phyloP scores from a whole-genome alignment of 1,284 basidiomycete genomes.

The Sporisorium sorghi region DNA sequence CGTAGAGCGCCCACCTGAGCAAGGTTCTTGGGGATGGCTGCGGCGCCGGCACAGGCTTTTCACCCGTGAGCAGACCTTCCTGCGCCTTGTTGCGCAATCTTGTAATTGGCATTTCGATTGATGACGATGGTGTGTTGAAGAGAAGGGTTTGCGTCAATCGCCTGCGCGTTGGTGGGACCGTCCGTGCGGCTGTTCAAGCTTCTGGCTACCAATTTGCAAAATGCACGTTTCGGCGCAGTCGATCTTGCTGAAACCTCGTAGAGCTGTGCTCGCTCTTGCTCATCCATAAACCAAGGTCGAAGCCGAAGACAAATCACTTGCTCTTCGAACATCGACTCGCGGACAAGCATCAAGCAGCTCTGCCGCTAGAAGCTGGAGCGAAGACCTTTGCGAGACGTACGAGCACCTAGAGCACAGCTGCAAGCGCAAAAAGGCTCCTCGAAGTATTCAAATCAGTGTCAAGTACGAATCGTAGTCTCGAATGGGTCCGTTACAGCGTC shows the following conservation, averaged over 20 bases:
- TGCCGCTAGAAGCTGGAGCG: no score
- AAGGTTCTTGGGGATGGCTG: neutral
- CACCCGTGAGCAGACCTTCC: slow-evolving; percentile 13
- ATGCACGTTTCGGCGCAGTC: neutral
- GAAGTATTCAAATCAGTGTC: neutral
- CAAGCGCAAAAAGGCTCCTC: neutral
- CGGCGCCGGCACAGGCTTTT: neutral
- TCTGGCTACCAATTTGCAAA: neutral
- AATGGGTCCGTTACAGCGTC: neutral
- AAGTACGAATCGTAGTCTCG: neutral
- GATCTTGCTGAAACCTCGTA: neutral
- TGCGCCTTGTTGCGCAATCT: slow-evolving; percentile 6
- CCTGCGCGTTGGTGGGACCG: neutral
- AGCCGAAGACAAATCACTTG: slow-evolving; percentile 1
- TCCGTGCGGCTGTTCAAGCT: neutral
- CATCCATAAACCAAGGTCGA: slow-evolving; percentile 5
- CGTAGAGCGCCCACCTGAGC: neutral
- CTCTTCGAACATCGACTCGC: slow-evolving; percentile 7
- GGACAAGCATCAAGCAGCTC: neutral
- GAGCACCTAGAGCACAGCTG: neutral
- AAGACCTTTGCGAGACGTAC: no score
- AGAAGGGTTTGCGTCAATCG: neutral
- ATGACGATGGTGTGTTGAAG: neutral
- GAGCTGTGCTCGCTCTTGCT: neutral
- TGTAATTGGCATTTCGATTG: neutral